A percentile compares a stretch with the other conserved stretches of the same genome.
These are phyloP conservation scores for Colletotrichum tropicale DNA, from an alignment of 2,329 filamentous ascomycete species.

Conservation along the genomic window DNA sequence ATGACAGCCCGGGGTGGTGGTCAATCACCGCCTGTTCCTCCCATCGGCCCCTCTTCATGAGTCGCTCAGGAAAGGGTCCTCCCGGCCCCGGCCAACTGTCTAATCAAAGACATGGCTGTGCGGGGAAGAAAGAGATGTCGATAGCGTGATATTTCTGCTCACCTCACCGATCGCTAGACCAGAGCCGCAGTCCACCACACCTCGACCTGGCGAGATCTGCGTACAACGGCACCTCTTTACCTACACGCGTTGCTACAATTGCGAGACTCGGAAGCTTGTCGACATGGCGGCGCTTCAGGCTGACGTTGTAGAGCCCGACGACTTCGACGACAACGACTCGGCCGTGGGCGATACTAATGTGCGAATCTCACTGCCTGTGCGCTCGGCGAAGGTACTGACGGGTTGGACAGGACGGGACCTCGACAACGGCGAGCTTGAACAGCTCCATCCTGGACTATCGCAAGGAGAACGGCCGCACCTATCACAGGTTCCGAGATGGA, in stretches of 20 bases:
- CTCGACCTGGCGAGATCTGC: neutral
- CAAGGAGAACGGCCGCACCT: constrained; percentile 21
- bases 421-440: constrained; percentile 32
- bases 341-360: constrained; percentile 3
- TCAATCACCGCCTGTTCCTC: neutral
- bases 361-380: neutral
- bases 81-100: neutral
- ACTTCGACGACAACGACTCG: constrained; percentile 15
- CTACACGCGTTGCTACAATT: neutral
- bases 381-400: neutral
- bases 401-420: neutral
- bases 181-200: neutral
- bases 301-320: constrained; percentile 13
- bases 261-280: neutral
- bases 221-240: neutral
- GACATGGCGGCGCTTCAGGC: neutral
- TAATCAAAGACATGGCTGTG: neutral
- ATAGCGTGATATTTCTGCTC: neutral
- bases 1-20: neutral
- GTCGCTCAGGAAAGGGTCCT: neutral
- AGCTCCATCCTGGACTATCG: constrained; percentile 33
- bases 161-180: neutral
- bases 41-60: neutral
- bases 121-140: neutral
- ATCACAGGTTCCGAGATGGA: constrained; percentile 25